Base-by-base conservation (phyloP, 768 basidiomycete species). In the Tricholoma bakamatsutake region DNA sequence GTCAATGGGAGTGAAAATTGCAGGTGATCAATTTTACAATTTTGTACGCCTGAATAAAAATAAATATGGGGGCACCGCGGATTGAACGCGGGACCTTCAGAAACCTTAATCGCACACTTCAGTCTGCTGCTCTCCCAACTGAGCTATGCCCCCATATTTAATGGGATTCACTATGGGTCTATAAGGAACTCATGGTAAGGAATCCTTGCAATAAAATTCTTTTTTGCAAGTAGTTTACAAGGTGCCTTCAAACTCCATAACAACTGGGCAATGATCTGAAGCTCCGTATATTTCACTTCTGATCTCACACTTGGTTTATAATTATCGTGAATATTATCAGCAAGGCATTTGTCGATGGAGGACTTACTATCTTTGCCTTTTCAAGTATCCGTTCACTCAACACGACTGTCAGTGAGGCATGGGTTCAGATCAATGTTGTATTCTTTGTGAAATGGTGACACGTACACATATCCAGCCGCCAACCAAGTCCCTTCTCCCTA, bases 401-500 rank as follows among this genome's bases (percentile, higher is more conserved):
- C 34, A 94, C 81, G 67, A 88, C 91, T 93, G 63, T 3, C 46
- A 28, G 57, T 42, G 43, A 3, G 15, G 50, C 24, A 34, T 31
- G 15, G 50, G 28, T 10, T 57, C 45, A 34, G 43, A 35, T 46
- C 21, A 3, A 24, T 24, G 3, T 24, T 24, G 48, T 48, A 11
- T 45, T 17, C 43, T 24, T 13, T 28, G 24, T 17, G 28, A 50
- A 17, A 18, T 51, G 15, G 39, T 11, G 11, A n/a, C 4, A 69
- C 71, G 59, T 74, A 92, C 90, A 91, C 76, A 85, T 86, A 66
- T 95, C 93, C 27, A 95, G 70, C 60, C 93, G 78, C 93, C 93
- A 95, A 1, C 91, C 91, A 46, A 91, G 78, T 3, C 90, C 88
- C 64, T 93, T 94, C 53, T 64, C 67, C 27, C 93, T 76, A 66